A percentile compares a stretch with the other conserved stretches of the same genome.
Conservation (phyloP, 768 basidiomycete species). For the Tulasnella sp. region DNA sequence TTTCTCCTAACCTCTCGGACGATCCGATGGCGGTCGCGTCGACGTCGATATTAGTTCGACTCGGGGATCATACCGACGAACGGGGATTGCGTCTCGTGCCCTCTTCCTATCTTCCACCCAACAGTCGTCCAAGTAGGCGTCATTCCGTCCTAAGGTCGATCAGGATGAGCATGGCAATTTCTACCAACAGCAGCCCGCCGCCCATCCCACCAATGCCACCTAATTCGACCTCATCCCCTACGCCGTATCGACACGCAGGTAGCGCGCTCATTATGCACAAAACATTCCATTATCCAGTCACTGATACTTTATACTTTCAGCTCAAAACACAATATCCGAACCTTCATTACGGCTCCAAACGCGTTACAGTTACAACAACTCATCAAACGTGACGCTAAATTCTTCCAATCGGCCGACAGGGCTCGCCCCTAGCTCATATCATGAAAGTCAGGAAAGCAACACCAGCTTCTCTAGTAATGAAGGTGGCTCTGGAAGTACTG, state of each 20-base stretch:
- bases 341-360: not conserved
- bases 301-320: not conserved
- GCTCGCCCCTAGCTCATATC: too few species aligned
- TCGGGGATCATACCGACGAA: too few species aligned
- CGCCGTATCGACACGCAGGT: too few species aligned
- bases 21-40: not conserved
- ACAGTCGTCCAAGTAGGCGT: not conserved
- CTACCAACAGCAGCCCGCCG: not conserved
- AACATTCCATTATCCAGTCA: not conserved
- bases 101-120: not conserved
- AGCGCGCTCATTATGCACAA: too few species aligned
- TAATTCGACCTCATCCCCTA: not conserved
- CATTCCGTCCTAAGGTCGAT: constrained; percentile 9
- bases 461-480: too few species aligned
- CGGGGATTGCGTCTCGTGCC: not conserved
- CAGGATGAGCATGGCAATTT: constrained; percentile 13
- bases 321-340: not conserved
- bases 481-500: too few species aligned
- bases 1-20: not conserved
- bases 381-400: not conserved
- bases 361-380: not conserved
- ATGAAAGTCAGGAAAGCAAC: too few species aligned
- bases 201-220: not conserved
- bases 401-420: not conserved
- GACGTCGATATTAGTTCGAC: not conserved